A percentile compares a stretch with the other conserved stretches of the same genome.
Evolutionary conservation across 495 filamentous ascomycete genomes (phyloP).

Genomic region (Aspergillus sclerotiicarbonarius): DNA sequence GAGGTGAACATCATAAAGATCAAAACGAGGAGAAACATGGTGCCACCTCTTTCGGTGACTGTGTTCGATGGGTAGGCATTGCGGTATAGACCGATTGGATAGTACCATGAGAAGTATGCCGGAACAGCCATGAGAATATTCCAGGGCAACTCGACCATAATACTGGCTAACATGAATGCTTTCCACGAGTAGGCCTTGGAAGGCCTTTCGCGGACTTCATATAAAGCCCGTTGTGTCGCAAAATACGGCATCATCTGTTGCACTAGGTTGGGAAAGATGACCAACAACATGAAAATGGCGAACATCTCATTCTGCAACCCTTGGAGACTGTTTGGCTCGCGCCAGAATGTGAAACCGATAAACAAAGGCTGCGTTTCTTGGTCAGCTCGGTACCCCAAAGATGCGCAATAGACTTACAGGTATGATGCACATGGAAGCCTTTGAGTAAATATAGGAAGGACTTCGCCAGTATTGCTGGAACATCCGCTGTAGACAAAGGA

Average conservation of each 20-base stretch:
- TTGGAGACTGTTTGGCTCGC: constrained; percentile 64
- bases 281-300: constrained; percentile 77
- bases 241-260: constrained; percentile 88
- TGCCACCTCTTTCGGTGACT: constrained; percentile 57
- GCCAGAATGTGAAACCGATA: constrained; percentile 87
- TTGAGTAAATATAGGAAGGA: constrained; percentile 81
- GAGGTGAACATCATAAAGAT: constrained; percentile 49
- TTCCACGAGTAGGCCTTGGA: constrained; percentile 82
- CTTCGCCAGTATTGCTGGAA: constrained; percentile 92
- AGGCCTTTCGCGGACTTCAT: constrained; percentile 82
- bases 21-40: constrained; percentile 61
- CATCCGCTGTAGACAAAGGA: constrained; percentile 54
- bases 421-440: constrained; percentile 51
- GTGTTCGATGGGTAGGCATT: constrained; percentile 62
- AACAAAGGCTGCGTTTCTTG: constrained; percentile 65
- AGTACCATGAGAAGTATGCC: constrained; percentile 76
- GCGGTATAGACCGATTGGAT: constrained; percentile 71
- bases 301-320: constrained; percentile 89
- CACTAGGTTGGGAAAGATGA: constrained; percentile 70
- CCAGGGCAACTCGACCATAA: constrained; percentile 74
- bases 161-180: constrained; percentile 77
- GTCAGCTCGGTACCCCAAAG: neutral
- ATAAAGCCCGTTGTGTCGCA: constrained; percentile 71
- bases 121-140: constrained; percentile 66
- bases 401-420: constrained; percentile 23